Percentiles rank a stretch among this genome's conserved stretches.
These are phyloP conservation scores for Phytopythium kandeliae DNA, from an alignment of 352 stramenopile species.

Conservation along the genomic window DNA sequence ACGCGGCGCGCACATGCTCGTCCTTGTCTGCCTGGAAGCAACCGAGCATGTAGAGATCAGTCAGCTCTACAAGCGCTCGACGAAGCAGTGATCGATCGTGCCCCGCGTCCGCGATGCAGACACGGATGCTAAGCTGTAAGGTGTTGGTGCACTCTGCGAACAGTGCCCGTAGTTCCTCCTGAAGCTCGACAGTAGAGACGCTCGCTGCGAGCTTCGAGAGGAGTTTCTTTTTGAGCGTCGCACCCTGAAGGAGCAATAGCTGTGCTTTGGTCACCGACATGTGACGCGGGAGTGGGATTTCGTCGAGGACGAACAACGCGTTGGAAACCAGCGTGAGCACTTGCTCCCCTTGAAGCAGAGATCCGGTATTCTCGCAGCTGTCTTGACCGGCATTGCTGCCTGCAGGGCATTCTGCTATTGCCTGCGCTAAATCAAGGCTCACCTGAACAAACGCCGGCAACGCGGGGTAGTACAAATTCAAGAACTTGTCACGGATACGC, in stretches of 20 bases:
- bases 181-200: not conserved
- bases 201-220: not conserved
- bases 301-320: conserved; percentile 16
- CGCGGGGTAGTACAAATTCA: conserved; percentile 50
- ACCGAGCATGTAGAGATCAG: conserved; percentile 49
- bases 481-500: conserved; percentile 15
- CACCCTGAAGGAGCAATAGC: conserved; percentile 50
- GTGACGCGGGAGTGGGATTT: conserved; percentile 34
- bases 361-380: not conserved
- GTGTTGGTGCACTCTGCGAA: conserved; percentile 11
- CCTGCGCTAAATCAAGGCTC: conserved; percentile 41
- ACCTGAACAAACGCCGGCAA: conserved; percentile 47
- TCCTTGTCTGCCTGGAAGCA: conserved; percentile 33
- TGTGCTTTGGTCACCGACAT: conserved; percentile 33
- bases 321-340: conserved; percentile 27
- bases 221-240: conserved; percentile 37
- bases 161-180: not conserved
- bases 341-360: not conserved
- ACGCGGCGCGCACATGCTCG: conserved; percentile 57
- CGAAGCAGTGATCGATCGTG: conserved; percentile 57
- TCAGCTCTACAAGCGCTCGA: conserved; percentile 50
- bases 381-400: not conserved
- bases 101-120: conserved; percentile 33
- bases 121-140: conserved; percentile 29
- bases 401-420: conserved; percentile 33